Evolutionary conservation across 257 asterid genomes (phyloP).

Genomic region (Eucommia ulmoides): DNA sequence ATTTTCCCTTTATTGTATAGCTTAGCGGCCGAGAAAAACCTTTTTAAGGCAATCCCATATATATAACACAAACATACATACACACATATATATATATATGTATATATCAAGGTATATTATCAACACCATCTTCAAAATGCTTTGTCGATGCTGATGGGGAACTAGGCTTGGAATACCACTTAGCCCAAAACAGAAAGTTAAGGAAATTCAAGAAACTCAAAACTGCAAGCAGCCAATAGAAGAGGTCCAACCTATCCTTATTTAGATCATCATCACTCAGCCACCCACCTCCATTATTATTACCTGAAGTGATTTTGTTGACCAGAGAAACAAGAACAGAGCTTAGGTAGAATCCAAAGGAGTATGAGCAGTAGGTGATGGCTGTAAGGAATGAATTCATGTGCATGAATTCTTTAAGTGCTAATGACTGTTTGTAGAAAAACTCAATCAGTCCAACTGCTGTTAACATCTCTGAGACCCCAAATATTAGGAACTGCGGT

Average conservation of each 20-base stretch:
- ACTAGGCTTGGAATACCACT: constrained; percentile 58
- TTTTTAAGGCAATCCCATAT: no score
- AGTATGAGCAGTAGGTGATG: constrained; percentile 73
- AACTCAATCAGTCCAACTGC: constrained; percentile 85
- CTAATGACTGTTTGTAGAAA: constrained; percentile 60
- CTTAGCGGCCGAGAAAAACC: no score
- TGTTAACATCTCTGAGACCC: constrained; percentile 82
- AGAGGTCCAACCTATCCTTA: constrained; percentile 64
- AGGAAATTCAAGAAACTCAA: constrained; percentile 64
- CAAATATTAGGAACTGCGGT: constrained; percentile 75
- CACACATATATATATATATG: no score
- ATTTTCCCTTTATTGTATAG: no score
- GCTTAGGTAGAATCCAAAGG: constrained; percentile 75
- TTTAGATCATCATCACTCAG: constrained; percentile 49
- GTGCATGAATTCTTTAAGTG: no score
- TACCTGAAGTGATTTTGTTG: constrained; percentile 34
- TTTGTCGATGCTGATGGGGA: no score
- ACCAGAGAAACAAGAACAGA: constrained; percentile 72
- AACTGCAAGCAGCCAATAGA: constrained; percentile 65
- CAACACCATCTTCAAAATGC: no score
- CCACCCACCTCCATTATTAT: constrained; percentile 65
- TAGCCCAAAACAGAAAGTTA: constrained; percentile 66
- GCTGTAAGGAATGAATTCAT: constrained; percentile 72
- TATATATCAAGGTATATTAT: no score
- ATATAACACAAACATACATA: no score